Evolutionary conservation across 2,329 filamentous ascomycete genomes (phyloP), one percentile per base, ranked within the genome.

Genomic region (Penicillium crustosum): DNA sequence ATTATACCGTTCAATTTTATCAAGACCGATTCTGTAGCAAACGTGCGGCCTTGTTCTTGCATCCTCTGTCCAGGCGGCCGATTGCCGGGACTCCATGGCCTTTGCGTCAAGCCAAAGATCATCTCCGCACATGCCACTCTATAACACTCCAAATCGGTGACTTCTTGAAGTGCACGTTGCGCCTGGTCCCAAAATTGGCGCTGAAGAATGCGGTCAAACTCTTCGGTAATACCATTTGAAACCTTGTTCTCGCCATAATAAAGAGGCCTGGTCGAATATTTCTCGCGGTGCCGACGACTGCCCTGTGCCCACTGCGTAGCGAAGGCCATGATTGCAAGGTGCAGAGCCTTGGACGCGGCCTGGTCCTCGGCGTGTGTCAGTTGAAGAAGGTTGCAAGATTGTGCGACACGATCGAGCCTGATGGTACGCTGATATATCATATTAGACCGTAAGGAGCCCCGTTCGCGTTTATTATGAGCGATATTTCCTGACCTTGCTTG

Each of bases 391-490:
- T 49, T 49, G 35, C 21, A 49, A 27, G 47, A 19, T 12, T 49
- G 47, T 39, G 47, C 47, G 10, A 27, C 47, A 1, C 23, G 47
- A 29, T 49, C 47, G 6, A 49, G 47, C 17, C 47, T 27, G 23
- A 49, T 49, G 4, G 47, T 49, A 23, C 47, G 47, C 35, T 49
- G 47, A 17, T 49, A 49, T 27, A 39, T 49, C 33, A 21, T 38
- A 8, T 38, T 27, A 7, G 23, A 49, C 33, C 23, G 25, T 2
- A 35, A 39, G 17, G 33, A 29, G 10, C 35, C 35, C 23, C 17
- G 13, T 27, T 49, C 23, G 2, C 6, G 47, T 19, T 29, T 12
- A 27, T 9, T 4, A 4, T 8, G 47, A 13, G 23, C 1, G 17
- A 15, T n/a, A 23, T 8, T n/a, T 19, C 4, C 33, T 15, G 47